Base-by-base conservation (phyloP, 2,329 filamentous ascomycete species). In the Corynespora cassiicola region DNA sequence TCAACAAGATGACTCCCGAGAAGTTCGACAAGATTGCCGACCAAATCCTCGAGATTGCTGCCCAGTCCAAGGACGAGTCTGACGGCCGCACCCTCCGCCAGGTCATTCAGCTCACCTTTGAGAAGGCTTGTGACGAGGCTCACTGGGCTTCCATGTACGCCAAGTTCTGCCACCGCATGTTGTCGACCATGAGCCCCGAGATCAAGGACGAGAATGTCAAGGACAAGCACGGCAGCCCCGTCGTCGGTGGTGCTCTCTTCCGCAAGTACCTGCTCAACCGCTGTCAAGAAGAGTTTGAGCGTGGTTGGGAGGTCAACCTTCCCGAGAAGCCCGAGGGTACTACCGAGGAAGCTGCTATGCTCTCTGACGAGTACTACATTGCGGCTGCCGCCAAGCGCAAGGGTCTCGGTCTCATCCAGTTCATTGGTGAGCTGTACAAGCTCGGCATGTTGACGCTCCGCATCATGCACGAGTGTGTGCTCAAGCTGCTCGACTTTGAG, bases 1-100 rank as follows among this genome's bases (percentile, higher is more conserved):
- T 99, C 61, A 99, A 99, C 84, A 99, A 99, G 86, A 97, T 99
- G 94, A 97, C 94, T 0, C 94, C 94, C 0, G 94, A 99, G 75
- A 99, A 97, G 66, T 99, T 99, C 61, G 91, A 96, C 67, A 90
- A 86, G 75, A 96, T 99, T 55, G 84, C 94, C 6, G 88, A 91
- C 47, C 90, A 96, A 69, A 96, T 99, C 47, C 80, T 99, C 19
- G 79, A 84, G 36, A 99, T 99, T 66, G 90, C 92, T 18, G 87
- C 84, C 15, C 94, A 99, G 69, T 97, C 92, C 36, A 96, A 96
- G 80, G 87, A 95, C 58, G 94, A 99, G 74, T 82, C 82, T 15
- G 94, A 99, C 61, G 94, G 94, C 28, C 88, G 92, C 42, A 97
- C 94, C 6, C 80, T 99, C 33, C 88, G 94, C 59, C 94, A 99